phyloP scores from a whole-genome alignment of 805 yeast species.

The Wickerhamiella domercqiae region DNA sequence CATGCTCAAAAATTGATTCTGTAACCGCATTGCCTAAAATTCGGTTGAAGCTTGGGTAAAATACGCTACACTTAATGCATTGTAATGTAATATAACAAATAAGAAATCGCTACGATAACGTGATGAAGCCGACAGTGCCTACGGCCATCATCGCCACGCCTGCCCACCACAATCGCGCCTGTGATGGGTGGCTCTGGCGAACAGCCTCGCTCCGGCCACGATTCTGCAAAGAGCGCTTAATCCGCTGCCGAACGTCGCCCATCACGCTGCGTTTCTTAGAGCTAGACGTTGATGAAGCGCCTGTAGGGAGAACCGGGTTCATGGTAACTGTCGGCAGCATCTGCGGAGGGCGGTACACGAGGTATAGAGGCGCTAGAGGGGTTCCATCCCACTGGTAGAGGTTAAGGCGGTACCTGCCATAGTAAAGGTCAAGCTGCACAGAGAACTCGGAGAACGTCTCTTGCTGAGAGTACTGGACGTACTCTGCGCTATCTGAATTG shows the following conservation, averaged over 20 bases:
- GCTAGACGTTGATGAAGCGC: conserved; percentile 6
- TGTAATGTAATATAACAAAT: no score
- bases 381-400: conserved; percentile 60
- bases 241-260: conserved; percentile 23
- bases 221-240: conserved; percentile 67
- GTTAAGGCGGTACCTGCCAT: conserved; percentile 66
- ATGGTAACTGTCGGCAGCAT: conserved; percentile 89
- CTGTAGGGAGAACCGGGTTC: conserved; percentile 49
- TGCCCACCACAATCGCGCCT: conserved; percentile 26
- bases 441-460: conserved; percentile 43
- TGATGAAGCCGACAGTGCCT: conserved; percentile 22
- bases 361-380: conserved; percentile 69
- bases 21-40: no score
- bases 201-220: conserved; percentile 60
- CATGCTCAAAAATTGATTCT: no score
- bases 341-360: conserved; percentile 86
- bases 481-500: conserved; percentile 30
- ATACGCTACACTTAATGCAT: background rate
- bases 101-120: conserved; percentile 9
- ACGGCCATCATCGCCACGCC: conserved; percentile 26
- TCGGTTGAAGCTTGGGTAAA: no score
- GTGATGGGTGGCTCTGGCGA: conserved; percentile 12
- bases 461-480: conserved; percentile 57
- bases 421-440: conserved; percentile 57
- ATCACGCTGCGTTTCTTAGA: conserved; percentile 3